Evolutionary conservation across 805 yeast species (phyloP).

Genomic region (Candida berthetii): DNA sequence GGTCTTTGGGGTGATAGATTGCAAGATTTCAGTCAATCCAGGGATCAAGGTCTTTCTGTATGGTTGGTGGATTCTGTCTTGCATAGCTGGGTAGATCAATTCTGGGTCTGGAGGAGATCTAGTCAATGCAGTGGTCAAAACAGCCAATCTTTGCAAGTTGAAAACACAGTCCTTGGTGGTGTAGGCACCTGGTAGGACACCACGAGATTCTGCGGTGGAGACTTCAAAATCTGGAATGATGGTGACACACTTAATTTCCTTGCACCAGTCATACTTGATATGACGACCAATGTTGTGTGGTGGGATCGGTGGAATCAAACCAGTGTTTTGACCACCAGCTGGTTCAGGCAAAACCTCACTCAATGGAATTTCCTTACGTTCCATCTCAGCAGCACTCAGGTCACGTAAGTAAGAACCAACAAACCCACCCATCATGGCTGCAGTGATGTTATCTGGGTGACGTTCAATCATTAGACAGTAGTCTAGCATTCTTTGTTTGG

Average conservation of each 20-base stretch:
- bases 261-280: conserved; percentile 78
- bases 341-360: conserved; percentile 79
- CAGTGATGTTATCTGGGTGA: conserved; percentile 97
- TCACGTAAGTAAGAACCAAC: conserved; percentile 92
- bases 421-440: conserved; percentile 99
- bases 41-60: conserved; percentile 90
- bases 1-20: conserved; percentile 72
- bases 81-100: conserved; percentile 91
- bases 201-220: conserved; percentile 85
- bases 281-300: conserved; percentile 86
- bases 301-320: conserved; percentile 71
- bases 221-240: conserved; percentile 94
- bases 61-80: conserved; percentile 96
- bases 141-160: conserved; percentile 90
- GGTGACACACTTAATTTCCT: conserved; percentile 79
- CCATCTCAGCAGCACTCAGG: conserved; percentile 62
- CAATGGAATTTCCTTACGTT: conserved; percentile 76
- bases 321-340: conserved; percentile 64
- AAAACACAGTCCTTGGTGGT: conserved; percentile 78
- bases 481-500: conserved; percentile 82
- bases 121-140: conserved; percentile 89
- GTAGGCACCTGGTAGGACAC: conserved; percentile 80
- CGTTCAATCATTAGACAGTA: conserved; percentile 96
- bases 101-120: conserved; percentile 75
- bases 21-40: conserved; percentile 77